Evolutionary conservation across 1,284 basidiomycete species (phyloP).

Genomic region (Amylostereum areolatum): DNA sequence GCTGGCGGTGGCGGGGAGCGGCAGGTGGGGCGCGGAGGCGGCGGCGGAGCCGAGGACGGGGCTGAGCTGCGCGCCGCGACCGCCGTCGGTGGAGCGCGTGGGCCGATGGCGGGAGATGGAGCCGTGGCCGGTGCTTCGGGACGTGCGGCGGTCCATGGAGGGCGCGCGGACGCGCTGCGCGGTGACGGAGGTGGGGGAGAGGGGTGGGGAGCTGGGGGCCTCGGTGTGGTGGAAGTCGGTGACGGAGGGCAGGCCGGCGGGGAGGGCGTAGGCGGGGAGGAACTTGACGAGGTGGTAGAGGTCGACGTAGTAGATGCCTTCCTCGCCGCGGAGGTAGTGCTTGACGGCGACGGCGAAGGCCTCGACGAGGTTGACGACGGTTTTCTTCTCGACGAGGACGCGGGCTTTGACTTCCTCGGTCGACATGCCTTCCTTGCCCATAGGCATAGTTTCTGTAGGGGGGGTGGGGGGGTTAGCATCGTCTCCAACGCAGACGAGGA

Average conservation of each 20-base stretch:
- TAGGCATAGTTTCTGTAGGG: slow-evolving; percentile 17
- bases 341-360: slow-evolving; percentile 47
- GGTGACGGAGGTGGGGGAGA: slow-evolving; percentile 1
- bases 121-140: neutral
- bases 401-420: slow-evolving; percentile 38
- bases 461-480: neutral
- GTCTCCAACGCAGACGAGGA: neutral
- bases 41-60: neutral
- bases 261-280: slow-evolving; percentile 59
- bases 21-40: slow-evolving; percentile 23
- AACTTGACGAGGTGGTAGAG: slow-evolving; percentile 63
- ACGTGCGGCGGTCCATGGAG: neutral
- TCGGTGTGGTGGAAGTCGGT: slow-evolving; percentile 26
- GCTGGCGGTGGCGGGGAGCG: slow-evolving; percentile 25
- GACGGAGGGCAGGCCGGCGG: slow-evolving; percentile 44
- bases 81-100: neutral
- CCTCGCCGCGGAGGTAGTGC: slow-evolving; percentile 30
- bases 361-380: slow-evolving; percentile 51
- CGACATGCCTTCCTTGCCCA: slow-evolving; percentile 19
- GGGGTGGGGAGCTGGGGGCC: slow-evolving; percentile 5
- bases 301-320: slow-evolving; percentile 37
- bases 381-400: slow-evolving; percentile 64
- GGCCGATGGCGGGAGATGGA: neutral
- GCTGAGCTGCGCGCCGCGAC: neutral
- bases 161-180: slow-evolving; percentile 1